These are phyloP conservation scores for Tuber melanosporum DNA, from an alignment of 495 filamentous ascomycete species.

Conservation along the genomic window DNA sequence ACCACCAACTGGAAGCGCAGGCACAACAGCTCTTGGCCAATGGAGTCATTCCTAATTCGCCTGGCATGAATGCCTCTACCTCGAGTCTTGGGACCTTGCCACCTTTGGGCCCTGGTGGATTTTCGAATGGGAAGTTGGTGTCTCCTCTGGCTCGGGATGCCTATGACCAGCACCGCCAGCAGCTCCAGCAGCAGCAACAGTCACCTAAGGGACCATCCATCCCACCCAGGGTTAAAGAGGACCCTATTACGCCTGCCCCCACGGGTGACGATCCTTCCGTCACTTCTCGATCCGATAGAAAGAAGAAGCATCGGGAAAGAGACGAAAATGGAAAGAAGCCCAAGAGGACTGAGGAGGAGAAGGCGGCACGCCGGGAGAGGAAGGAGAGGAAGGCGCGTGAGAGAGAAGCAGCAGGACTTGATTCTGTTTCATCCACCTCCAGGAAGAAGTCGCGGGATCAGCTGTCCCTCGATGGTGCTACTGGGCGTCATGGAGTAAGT, in stretches of 20 bases:
- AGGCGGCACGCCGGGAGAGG: constrained; percentile 36
- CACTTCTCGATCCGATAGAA: constrained; percentile 11
- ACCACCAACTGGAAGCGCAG: constrained; percentile 38
- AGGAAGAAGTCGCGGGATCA: constrained; percentile 41
- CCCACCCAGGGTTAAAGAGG: constrained; percentile 29
- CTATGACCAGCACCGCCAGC: constrained; percentile 39
- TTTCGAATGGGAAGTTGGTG: constrained; percentile 39
- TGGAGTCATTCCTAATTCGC: constrained; percentile 32
- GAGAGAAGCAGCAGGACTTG: constrained; percentile 22
- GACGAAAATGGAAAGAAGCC: constrained; percentile 39
- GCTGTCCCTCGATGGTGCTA: constrained; percentile 25
- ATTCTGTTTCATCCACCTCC: constrained; percentile 23
- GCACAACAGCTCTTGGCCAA: constrained; percentile 39
- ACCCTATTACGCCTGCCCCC: constrained; percentile 34
- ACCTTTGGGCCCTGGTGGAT: constrained; percentile 39
- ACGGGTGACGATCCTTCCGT: constrained; percentile 31
- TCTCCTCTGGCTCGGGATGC: constrained; percentile 41
- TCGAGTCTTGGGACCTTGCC: constrained; percentile 39
- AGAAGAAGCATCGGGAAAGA: constrained; percentile 36
- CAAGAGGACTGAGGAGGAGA: constrained; percentile 39
- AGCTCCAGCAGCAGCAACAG: constrained; percentile 13
- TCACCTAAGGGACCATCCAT: constrained; percentile 15
- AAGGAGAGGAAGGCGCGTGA: constrained; percentile 37
- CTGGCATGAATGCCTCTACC: constrained; percentile 32
- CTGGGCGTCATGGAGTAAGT: constrained; percentile 28